A percentile compares a stretch with the other conserved stretches of the same genome.
phyloP scores from a whole-genome alignment of 441 rosid species.

The Gossypium gossypioides region DNA sequence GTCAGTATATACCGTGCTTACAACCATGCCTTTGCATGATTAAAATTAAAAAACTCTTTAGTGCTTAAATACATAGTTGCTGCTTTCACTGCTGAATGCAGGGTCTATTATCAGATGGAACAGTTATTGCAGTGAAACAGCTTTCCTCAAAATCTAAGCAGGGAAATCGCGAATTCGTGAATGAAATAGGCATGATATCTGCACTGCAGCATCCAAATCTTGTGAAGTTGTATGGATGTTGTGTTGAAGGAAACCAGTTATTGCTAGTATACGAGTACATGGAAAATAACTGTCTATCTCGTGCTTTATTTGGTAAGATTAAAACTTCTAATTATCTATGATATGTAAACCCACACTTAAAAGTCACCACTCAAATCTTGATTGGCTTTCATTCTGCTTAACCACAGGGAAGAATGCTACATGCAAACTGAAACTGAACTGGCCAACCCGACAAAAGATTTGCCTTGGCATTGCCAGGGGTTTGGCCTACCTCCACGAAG shows the following conservation, averaged over 20 bases:
- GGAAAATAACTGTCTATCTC: slow-evolving; percentile 50
- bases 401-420: slow-evolving; percentile 41
- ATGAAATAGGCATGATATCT: slow-evolving; percentile 80
- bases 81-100: slow-evolving; percentile 15
- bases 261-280: slow-evolving; percentile 44
- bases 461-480: slow-evolving; percentile 74
- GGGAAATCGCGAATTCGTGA: slow-evolving; percentile 63
- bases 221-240: slow-evolving; percentile 72
- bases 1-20: neutral
- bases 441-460: slow-evolving; percentile 58
- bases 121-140: slow-evolving; percentile 58
- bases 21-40: neutral
- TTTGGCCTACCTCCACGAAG: slow-evolving; percentile 73
- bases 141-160: slow-evolving; percentile 65
- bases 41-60: neutral
- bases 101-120: slow-evolving; percentile 54
- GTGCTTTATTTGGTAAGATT: slow-evolving; percentile 59
- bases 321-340: neutral
- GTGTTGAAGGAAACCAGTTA: slow-evolving; percentile 41
- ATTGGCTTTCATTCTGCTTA: neutral
- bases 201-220: slow-evolving; percentile 87
- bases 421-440: slow-evolving; percentile 48
- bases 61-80: neutral
- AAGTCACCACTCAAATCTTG: neutral
- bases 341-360: neutral